Conservation (phyloP, 192 early-diverging fungal species). For the Linnemannia zychae region DNA sequence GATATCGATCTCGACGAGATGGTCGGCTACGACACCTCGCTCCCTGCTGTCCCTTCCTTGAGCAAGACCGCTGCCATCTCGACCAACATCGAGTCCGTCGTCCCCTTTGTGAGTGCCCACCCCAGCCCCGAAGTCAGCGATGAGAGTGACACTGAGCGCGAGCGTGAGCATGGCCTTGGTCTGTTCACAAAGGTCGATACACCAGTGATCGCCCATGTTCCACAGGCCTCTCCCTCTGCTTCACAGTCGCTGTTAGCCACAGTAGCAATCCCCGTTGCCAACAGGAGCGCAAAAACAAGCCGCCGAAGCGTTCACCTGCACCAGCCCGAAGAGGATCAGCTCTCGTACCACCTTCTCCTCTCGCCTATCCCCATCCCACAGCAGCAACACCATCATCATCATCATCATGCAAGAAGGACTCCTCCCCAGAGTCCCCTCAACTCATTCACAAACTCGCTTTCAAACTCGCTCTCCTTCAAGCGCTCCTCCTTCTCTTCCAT, state of each 20-base stretch:
- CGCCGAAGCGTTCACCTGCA: not conserved
- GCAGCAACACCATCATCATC: not conserved
- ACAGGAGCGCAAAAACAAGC: not conserved
- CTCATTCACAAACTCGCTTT: not conserved
- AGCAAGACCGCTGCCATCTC: not conserved
- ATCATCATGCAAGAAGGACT: slow-evolving; percentile 11
- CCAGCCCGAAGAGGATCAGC: slow-evolving; percentile 15
- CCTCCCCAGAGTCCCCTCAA: slow-evolving; percentile 38
- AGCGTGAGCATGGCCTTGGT: slow-evolving; percentile 15
- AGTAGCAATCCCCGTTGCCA: not conserved
- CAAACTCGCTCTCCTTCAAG: slow-evolving; percentile 1
- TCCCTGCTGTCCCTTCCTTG: not conserved
- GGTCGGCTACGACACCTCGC: slow-evolving; percentile 6
- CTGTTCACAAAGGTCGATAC: not conserved
- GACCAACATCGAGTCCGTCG: not conserved
- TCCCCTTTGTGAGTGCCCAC: slow-evolving; percentile 47
- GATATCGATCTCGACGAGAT: slow-evolving; percentile 26
- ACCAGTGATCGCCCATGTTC: not conserved
- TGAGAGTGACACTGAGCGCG: slow-evolving; percentile 39
- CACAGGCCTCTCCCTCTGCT: not conserved
- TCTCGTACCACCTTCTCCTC: slow-evolving; percentile 40
- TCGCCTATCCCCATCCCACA: slow-evolving; percentile 48
- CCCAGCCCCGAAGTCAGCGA: slow-evolving; percentile 48
- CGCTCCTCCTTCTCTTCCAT: slow-evolving; percentile 20
- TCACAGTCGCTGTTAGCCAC: not conserved